Evolutionary conservation across 2,329 filamentous ascomycete species (phyloP), one percentile per base, ranked within the genome.

Genomic region (Karstenula rhodostoma): DNA sequence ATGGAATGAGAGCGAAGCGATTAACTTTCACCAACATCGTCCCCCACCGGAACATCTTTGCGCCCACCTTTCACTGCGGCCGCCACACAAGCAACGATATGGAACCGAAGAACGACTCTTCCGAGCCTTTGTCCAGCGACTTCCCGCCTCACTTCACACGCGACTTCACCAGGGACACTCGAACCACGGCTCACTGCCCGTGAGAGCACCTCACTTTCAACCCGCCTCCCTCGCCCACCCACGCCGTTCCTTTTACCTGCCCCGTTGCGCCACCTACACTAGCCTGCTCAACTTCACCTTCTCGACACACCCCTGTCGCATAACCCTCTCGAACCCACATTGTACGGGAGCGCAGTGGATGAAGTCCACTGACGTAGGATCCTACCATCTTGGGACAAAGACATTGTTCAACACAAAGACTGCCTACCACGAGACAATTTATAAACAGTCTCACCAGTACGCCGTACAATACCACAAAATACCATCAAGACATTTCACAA

Each of bases 51-150:
- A 29, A 17, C 35, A 37, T 19, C 3, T 46, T 19, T 22, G 23
- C 42, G 13, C 57, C 17, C 43, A 23, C 35, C 29, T 48, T 48
- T 53, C 52, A 37, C 27, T 29, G 44, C 47, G 27, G 12, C 22
- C 23, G n/a, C 55, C 25, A 35, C 42, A n/a, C 13, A 47, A 13
- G 17, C 12, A 60, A 57, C 68, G 69, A 67, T 54, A 77, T 77
- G 75, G 75, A 74, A 64, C 75, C 72, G 32, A 72, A 75, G 60
- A 52, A 54, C 58, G 73, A 76, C 50, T 70, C 73, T 68, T 73
- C 76, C 56, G 74, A 75, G 48, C 72, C 74, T 69, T 72, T 76
- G 53, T 68, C 73, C 65, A 76, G 72, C 69, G 74, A 76, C 63
- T 76, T 71, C 49, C 71, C 74, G 48, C 73, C 73, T 9, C 53